phyloP scores from a whole-genome alignment of 2,329 filamentous ascomycete genomes.

The Ophiostoma himal-ulmi region DNA sequence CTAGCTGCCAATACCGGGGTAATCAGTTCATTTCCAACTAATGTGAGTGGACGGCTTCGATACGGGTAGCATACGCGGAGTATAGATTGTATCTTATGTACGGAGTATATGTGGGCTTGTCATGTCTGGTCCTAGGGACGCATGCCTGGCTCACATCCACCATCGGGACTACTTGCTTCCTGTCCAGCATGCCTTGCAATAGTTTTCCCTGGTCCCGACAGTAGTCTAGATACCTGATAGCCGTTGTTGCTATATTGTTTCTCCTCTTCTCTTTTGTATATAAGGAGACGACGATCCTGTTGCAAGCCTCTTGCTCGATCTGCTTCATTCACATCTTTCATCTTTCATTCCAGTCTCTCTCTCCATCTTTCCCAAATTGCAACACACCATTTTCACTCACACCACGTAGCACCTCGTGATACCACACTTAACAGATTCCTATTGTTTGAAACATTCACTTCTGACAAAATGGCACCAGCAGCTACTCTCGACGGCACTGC shows the following conservation, averaged over 20 bases:
- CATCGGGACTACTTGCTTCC: constrained; percentile 14
- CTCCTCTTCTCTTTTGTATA: background rate
- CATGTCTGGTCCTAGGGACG: background rate
- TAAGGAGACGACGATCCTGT: background rate
- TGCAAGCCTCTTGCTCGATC: background rate
- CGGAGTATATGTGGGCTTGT: background rate
- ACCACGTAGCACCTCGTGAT: background rate
- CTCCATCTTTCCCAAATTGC: background rate
- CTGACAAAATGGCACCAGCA: constrained; percentile 5
- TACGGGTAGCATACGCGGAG: background rate
- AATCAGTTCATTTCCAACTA: background rate
- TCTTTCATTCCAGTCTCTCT: background rate
- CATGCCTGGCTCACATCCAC: background rate
- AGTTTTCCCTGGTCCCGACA: constrained; percentile 9
- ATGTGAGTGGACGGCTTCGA: background rate
- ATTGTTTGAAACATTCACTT: background rate
- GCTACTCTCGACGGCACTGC: background rate
- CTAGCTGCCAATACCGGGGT: background rate
- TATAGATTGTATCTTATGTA: background rate
- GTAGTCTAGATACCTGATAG: background rate
- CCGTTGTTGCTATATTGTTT: background rate
- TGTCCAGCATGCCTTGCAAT: background rate
- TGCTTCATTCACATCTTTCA: background rate
- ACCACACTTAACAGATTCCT: background rate
- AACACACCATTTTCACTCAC: background rate